Evolutionary conservation across 2,329 filamentous ascomycete species (phyloP).

Genomic region (Capronia coronata): DNA sequence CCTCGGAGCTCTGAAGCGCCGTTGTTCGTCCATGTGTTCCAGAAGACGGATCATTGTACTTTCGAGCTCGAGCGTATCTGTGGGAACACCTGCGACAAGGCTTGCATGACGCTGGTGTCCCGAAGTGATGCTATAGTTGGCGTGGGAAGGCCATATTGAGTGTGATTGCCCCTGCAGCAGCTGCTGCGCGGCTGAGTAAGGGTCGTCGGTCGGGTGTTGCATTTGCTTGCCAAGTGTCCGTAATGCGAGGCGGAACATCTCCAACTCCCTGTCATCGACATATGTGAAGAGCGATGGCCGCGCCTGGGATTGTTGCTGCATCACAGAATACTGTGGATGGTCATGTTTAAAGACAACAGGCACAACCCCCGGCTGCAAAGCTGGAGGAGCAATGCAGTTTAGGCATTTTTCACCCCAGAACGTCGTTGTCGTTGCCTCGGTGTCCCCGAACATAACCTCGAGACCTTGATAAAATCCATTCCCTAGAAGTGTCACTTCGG

Average conservation of each 20-base stretch:
- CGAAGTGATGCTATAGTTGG: slow-evolving; percentile 39
- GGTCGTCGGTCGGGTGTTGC: slow-evolving; percentile 45
- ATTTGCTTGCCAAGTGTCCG: slow-evolving; percentile 44
- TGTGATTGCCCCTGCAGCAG: slow-evolving; percentile 30
- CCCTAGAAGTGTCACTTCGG: slow-evolving; percentile 79
- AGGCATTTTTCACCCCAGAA: slow-evolving; percentile 76
- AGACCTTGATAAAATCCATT: slow-evolving; percentile 71
- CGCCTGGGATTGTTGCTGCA: slow-evolving; percentile 38
- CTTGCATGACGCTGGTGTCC: slow-evolving; percentile 42
- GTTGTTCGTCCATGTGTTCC: slow-evolving; percentile 61
- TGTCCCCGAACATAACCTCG: slow-evolving; percentile 78
- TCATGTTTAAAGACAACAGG: slow-evolving; percentile 61
- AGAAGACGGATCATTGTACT: slow-evolving; percentile 63
- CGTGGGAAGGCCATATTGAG: slow-evolving; percentile 24
- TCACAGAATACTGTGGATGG: slow-evolving; percentile 43
- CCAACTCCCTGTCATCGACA: slow-evolving; percentile 44
- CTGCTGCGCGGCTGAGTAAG: slow-evolving; percentile 44
- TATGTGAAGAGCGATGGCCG: slow-evolving; percentile 63
- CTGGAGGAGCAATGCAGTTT: slow-evolving; percentile 70
- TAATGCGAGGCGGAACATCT: slow-evolving; percentile 42
- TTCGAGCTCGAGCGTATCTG: slow-evolving; percentile 53
- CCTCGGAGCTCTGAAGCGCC: slow-evolving; percentile 44
- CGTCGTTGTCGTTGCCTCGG: slow-evolving; percentile 63
- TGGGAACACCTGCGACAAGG: slow-evolving; percentile 37
- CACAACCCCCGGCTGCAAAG: slow-evolving; percentile 60